phyloP scores from a whole-genome alignment of 768 basidiomycete species.

The Lactifluus hygrophoroides region DNA sequence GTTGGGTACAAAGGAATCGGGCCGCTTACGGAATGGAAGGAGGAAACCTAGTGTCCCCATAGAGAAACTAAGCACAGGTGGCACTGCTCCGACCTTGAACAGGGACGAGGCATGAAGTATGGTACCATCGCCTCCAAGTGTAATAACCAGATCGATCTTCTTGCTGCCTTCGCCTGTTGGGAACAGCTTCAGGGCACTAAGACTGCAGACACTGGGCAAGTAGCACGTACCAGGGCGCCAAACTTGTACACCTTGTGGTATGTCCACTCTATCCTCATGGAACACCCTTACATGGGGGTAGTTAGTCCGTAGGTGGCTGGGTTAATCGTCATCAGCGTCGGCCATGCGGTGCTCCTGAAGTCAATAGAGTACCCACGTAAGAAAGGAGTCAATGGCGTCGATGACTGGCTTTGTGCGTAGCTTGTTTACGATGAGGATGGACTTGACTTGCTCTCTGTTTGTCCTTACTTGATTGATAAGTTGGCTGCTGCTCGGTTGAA shows the following conservation, averaged over 20 bases:
- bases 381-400: slow-evolving; percentile 64
- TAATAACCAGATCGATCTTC: slow-evolving; percentile 79
- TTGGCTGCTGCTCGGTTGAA: slow-evolving; percentile 9
- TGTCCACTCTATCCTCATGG: slow-evolving; percentile 37
- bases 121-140: slow-evolving; percentile 91
- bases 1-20: neutral
- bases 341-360: neutral
- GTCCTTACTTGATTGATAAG: slow-evolving; percentile 15
- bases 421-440: slow-evolving; percentile 75
- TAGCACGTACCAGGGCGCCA: slow-evolving; percentile 60
- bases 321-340: neutral
- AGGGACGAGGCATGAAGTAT: slow-evolving; percentile 89
- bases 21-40: slow-evolving; percentile 81
- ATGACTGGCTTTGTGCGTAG: slow-evolving; percentile 70
- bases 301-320: slow-evolving; percentile 26
- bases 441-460: slow-evolving; percentile 37
- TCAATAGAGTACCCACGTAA: slow-evolving; percentile 42
- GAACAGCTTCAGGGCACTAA: neutral
- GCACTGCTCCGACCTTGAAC: slow-evolving; percentile 85
- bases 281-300: slow-evolving; percentile 28
- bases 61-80: slow-evolving; percentile 83
- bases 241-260: slow-evolving; percentile 36
- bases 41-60: slow-evolving; percentile 93
- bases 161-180: slow-evolving; percentile 38
- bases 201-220: neutral